Evolutionary conservation across 441 rosid genomes (phyloP), one percentile per base, ranked within the genome.

Genomic region (Gossypium davidsonii): DNA sequence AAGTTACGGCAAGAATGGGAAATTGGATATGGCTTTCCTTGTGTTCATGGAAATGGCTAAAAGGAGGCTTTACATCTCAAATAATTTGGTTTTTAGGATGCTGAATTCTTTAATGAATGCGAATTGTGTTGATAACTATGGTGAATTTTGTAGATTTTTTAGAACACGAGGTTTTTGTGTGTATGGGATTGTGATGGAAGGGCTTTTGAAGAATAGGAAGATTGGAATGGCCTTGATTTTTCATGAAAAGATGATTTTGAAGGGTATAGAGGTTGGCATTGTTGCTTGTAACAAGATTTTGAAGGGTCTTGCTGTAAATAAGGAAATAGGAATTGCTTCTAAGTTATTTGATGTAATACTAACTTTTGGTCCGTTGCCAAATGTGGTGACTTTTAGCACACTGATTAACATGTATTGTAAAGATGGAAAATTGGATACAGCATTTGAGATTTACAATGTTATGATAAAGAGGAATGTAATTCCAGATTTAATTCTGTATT

Each of bases 261-360:
- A 71, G 46, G 80, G 84, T 2, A 57, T 81, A 70, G 34, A 2
- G 52, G 78, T 79, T 1, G 76, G 79, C 75, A 76, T 79, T 51
- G 77, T 78, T 69, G 70, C 83, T 14, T 86, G 88, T 52, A 86
- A 86, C 75, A 86, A 79, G 77, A 46, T 83, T 66, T 57, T 86
- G 55, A 83, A 64, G 62, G 44, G n/a, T 73, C 81, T 86, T 57
- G 81, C 77, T 0, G 18, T 56, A 70, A 61, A 72, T 4, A 64
- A 18, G 74, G 71, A 79, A 59, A 73, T 71, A 34, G 76, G 71
- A 20, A 51, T 66, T 66, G 86, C 86, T 73, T 62, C 72, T 56
- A 63, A 1, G 26, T 65, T 80, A 52, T 80, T 86, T 49, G 59
- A 76, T 56, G 58, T 75, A 78, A 11, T 84, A 18, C 60, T 81